Evolutionary conservation across 495 filamentous ascomycete species (phyloP).

Genomic region (Aeminium ludgeri): DNA sequence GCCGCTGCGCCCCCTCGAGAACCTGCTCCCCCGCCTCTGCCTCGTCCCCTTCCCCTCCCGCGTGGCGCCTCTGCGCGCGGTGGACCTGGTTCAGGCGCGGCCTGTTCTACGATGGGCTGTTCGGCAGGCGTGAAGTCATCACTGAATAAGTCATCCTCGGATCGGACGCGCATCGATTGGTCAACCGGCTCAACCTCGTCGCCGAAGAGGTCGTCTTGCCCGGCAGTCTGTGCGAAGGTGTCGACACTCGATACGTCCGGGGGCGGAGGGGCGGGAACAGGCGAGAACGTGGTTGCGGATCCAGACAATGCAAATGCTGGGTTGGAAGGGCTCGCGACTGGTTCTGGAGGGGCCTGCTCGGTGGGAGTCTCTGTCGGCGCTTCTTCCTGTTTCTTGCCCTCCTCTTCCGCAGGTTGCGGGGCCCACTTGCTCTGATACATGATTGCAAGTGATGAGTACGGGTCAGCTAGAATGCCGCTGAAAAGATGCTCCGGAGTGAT

Average conservation of each 20-base stretch:
- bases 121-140: conserved; percentile 53
- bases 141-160: conserved; percentile 51
- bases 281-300: conserved; percentile 7
- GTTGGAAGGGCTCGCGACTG: neutral
- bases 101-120: conserved; percentile 22
- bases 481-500: too few relatives aligned
- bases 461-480: too few relatives aligned
- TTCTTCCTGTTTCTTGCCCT: neutral
- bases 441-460: neutral
- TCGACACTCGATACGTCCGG: conserved; percentile 7
- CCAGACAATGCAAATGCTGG: conserved; percentile 3
- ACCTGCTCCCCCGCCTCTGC: neutral
- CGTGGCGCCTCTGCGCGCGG: conserved; percentile 5
- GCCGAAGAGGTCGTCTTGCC: conserved; percentile 8
- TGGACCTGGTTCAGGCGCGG: neutral
- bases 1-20: neutral
- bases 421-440: conserved; percentile 14
- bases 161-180: conserved; percentile 36
- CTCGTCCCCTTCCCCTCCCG: conserved; percentile 22
- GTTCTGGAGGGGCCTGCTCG: neutral
- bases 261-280: conserved; percentile 2
- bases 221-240: conserved; percentile 14
- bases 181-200: conserved; percentile 13
- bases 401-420: conserved; percentile 3
- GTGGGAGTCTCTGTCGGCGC: neutral